Evolutionary conservation across 106 monocot species (phyloP).

Genomic region (Amphibolis antarctica): DNA sequence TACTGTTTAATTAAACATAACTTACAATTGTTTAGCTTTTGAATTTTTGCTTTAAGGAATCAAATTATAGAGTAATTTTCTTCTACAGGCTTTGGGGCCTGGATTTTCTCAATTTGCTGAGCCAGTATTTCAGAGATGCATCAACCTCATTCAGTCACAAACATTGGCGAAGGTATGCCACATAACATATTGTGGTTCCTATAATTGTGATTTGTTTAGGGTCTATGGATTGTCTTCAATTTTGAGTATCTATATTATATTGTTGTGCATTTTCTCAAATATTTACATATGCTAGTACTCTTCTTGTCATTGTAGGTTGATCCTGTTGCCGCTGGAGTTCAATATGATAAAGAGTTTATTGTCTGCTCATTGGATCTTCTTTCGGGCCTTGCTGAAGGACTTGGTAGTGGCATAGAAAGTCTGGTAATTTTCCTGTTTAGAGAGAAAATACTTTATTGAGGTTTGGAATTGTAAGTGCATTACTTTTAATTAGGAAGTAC

Average conservation of each 20-base stretch:
- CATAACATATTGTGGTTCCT: too few species aligned
- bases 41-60: neutral
- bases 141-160: conserved; percentile 68
- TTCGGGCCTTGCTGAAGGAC: conserved; percentile 89
- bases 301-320: conserved; percentile 47
- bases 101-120: conserved; percentile 94
- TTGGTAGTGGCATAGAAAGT: conserved; percentile 85
- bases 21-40: neutral
- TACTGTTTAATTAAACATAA: neutral
- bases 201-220: too few species aligned
- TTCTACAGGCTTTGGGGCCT: conserved; percentile 72
- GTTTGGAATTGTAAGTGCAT: neutral
- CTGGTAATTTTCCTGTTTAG: conserved; percentile 39
- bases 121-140: conserved; percentile 85
- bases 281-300: neutral
- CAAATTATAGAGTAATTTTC: neutral
- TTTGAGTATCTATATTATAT: neutral
- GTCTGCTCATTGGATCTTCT: conserved; percentile 89
- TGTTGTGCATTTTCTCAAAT: neutral
- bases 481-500: too few species aligned
- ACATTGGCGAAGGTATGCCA: conserved; percentile 67
- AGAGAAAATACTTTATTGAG: neutral
- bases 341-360: conserved; percentile 95
- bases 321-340: conserved; percentile 68
- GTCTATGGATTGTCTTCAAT: too few species aligned